Evolutionary conservation across 441 rosid species (phyloP).

Genomic region (Gossypium davidsonii): DNA sequence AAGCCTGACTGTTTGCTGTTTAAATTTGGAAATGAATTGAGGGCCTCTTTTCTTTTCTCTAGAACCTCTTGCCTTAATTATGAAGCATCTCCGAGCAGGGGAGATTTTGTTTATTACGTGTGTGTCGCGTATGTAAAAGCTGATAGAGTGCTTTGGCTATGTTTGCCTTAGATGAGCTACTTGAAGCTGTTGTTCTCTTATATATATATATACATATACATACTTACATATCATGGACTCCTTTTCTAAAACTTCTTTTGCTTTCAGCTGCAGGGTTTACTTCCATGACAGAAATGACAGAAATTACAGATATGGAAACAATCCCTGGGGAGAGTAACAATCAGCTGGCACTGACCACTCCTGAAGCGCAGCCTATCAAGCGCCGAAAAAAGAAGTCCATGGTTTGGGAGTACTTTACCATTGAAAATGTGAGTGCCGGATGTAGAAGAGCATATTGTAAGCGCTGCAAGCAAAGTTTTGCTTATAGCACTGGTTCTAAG

Average conservation of each 20-base stretch:
- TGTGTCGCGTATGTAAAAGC: not conserved
- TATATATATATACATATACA: too few species aligned
- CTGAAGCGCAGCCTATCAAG: constrained; percentile 53
- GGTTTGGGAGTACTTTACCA: constrained; percentile 73
- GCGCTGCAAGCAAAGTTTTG: constrained; percentile 67
- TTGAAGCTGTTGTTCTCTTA: too few species aligned
- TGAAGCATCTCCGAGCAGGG: too few species aligned
- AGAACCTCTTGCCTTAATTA: not conserved
- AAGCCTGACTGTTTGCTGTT: too few species aligned
- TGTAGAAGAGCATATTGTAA: constrained; percentile 70
- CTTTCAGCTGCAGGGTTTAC: not conserved
- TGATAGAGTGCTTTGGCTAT: not conserved
- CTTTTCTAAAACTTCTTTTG: not conserved
- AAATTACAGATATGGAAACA: not conserved
- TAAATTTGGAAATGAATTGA: not conserved
- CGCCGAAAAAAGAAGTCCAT: constrained; percentile 70
- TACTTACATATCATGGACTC: not conserved
- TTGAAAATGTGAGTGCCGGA: constrained; percentile 43
- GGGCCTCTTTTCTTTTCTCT: not conserved
- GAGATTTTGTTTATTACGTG: not conserved
- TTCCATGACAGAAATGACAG: not conserved
- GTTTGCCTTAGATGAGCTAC: too few species aligned
- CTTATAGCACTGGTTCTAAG: constrained; percentile 63
- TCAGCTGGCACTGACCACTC: constrained; percentile 18
- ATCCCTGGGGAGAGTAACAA: constrained; percentile 1